Evolutionary conservation across 169 alveolate genomes (phyloP).

Genomic region (Eimeria brunetti): DNA sequence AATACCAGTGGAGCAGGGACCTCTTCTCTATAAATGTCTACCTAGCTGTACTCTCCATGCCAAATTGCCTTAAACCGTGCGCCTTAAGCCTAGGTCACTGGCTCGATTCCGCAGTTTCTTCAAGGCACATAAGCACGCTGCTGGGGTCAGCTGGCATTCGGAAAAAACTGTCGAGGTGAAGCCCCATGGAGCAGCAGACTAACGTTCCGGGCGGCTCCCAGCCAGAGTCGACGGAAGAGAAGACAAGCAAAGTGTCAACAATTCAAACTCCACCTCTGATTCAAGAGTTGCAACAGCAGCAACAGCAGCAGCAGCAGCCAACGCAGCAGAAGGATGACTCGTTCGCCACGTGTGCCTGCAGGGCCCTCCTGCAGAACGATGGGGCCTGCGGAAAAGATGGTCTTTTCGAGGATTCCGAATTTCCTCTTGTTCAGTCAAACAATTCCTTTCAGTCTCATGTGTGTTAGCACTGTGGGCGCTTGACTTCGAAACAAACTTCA

Average conservation of each 20-base stretch:
- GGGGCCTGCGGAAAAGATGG: slow-evolving; percentile 15
- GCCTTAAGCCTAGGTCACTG: not conserved
- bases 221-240: not conserved
- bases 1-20: not conserved
- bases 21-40: not conserved
- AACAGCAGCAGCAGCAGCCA: not conserved
- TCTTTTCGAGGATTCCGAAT: slow-evolving; percentile 20
- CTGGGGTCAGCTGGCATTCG: not conserved
- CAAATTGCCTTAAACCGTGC: not conserved
- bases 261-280: not conserved
- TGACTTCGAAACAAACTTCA: not conserved
- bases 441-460: not conserved
- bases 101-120: not conserved
- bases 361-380: slow-evolving; percentile 25
- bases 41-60: not conserved
- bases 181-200: not conserved
- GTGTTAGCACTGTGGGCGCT: not conserved
- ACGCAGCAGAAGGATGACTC: not conserved
- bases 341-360: not conserved
- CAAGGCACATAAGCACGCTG: not conserved
- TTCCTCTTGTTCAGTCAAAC: not conserved
- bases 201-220: not conserved
- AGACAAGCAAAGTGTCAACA: not conserved
- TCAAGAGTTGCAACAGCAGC: not conserved
- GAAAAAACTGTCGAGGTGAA: not conserved